A percentile compares a stretch with the other conserved stretches of the same genome.
Evolutionary conservation across 345 rosid species (phyloP).

Genomic region (Eucalyptus regnans): DNA sequence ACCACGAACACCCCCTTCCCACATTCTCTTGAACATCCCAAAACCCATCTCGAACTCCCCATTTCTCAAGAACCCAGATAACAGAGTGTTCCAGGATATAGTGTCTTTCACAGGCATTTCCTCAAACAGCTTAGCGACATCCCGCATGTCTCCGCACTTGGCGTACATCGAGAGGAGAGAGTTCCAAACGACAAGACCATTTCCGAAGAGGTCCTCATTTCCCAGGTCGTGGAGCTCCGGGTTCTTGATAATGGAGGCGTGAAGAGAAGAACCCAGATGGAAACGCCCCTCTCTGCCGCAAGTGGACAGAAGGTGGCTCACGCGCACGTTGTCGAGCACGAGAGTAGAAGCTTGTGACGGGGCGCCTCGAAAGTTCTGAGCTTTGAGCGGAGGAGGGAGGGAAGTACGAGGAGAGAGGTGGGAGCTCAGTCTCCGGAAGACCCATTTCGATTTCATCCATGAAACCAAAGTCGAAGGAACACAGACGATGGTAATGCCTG

Average conservation of each 20-base stretch:
- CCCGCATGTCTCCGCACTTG: conserved; percentile 13
- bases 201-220: conserved; percentile 3
- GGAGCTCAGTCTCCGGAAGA: conserved; percentile 36
- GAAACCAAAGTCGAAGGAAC: background rate
- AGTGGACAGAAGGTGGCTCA: conserved; percentile 49
- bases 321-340: conserved; percentile 35
- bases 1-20: conserved; percentile 8
- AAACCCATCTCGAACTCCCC: conserved; percentile 33
- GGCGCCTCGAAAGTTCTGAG: conserved; percentile 23
- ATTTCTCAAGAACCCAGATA: conserved; percentile 44
- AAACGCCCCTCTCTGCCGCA: conserved; percentile 50
- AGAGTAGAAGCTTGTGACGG: conserved; percentile 16
- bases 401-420: conserved; percentile 11
- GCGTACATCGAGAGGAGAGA: conserved; percentile 37
- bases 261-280: conserved; percentile 68
- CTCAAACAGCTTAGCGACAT: conserved; percentile 59
- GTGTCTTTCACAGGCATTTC: conserved; percentile 61
- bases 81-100: conserved; percentile 53
- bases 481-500: fast-evolving
- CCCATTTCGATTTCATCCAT: conserved; percentile 84
- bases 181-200: conserved; percentile 63
- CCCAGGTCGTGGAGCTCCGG: conserved; percentile 18
- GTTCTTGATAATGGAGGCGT: conserved; percentile 59
- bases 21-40: conserved; percentile 28
- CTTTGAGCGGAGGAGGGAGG: background rate